Conservation (phyloP, 1,284 basidiomycete genomes). For the Ceratobasidium sp. region DNA sequence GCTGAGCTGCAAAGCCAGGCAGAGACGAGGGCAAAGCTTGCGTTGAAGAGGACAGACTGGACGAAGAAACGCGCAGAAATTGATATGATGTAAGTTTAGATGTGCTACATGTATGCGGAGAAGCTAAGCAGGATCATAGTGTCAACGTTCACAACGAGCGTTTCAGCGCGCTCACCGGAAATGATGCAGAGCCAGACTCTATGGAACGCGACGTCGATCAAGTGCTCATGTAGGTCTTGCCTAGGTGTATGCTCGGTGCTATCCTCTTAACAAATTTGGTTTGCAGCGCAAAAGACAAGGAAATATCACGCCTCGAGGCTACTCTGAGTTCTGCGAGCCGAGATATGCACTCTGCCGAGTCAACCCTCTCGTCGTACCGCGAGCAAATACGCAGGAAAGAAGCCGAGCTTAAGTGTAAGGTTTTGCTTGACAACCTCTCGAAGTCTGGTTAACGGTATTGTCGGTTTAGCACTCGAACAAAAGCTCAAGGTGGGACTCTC, state of each 20-base stretch:
- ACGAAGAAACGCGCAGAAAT: constrained; percentile 73
- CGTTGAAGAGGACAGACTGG: constrained; percentile 77
- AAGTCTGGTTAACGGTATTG: not conserved
- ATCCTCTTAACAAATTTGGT: constrained; percentile 20
- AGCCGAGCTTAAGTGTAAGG: constrained; percentile 68
- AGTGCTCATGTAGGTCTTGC: constrained; percentile 62
- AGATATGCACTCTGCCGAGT: constrained; percentile 69
- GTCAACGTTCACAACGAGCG: constrained; percentile 68
- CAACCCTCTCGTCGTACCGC: constrained; percentile 67
- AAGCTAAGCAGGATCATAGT: constrained; percentile 55
- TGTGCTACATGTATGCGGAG: constrained; percentile 43
- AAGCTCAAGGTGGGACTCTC: constrained; percentile 50
- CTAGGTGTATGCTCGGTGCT: not conserved
- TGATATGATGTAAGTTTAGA: constrained; percentile 68
- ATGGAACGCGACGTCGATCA: constrained; percentile 79
- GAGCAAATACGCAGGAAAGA: constrained; percentile 70
- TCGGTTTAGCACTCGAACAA: constrained; percentile 38
- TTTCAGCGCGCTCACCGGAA: constrained; percentile 71
- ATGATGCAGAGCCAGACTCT: constrained; percentile 66
- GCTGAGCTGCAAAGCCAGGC: constrained; percentile 81
- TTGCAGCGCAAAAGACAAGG: constrained; percentile 72
- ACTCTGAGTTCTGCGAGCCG: constrained; percentile 63
- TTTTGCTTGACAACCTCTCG: not conserved
- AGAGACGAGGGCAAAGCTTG: constrained; percentile 82
- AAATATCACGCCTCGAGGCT: constrained; percentile 66